These are phyloP conservation scores for Sporothrix euskadiensis DNA, from an alignment of 2,329 filamentous ascomycete species.

Conservation along the genomic window DNA sequence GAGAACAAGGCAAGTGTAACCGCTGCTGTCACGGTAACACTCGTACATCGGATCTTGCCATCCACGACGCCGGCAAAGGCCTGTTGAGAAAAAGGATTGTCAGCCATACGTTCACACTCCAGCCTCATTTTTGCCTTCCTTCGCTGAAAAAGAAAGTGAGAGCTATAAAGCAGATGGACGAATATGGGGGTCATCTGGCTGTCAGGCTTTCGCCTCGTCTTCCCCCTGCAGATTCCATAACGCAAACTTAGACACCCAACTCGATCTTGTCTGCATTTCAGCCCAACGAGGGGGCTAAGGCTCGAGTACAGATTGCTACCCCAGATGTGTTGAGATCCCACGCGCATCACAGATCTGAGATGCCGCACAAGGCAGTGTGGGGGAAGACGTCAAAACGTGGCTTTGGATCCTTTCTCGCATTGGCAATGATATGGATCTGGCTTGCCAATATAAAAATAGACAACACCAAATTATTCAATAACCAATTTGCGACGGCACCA, in stretches of 20 bases:
- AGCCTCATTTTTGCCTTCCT: background rate
- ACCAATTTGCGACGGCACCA: background rate
- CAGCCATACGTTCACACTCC: conserved; percentile 12
- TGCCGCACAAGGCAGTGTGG: conserved; percentile 9
- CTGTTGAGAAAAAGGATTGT: conserved; percentile 53
- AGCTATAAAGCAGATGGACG: background rate
- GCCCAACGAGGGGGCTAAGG: conserved; percentile 37
- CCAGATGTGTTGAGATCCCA: conserved; percentile 16
- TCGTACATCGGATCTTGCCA: conserved; percentile 92
- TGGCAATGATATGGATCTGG: background rate
- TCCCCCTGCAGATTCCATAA: conserved; percentile 1
- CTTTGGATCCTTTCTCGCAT: conserved; percentile 6
- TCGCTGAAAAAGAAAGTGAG: background rate
- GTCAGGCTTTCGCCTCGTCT: background rate
- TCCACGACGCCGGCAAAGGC: conserved; percentile 89
- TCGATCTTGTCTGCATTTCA: conserved; percentile 39
- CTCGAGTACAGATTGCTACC: conserved; percentile 20
- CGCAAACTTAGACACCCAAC: conserved; percentile 33
- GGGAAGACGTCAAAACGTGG: background rate
- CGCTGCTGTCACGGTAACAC: conserved; percentile 69
- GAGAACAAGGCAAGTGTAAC: conserved; percentile 85
- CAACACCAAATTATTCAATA: background rate
- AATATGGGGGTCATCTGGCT: background rate
- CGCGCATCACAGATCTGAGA: conserved; percentile 23
- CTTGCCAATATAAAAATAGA: background rate